These are phyloP conservation scores for Rusavskia elegans DNA, from an alignment of 495 filamentous ascomycete species.

Conservation along the genomic window DNA sequence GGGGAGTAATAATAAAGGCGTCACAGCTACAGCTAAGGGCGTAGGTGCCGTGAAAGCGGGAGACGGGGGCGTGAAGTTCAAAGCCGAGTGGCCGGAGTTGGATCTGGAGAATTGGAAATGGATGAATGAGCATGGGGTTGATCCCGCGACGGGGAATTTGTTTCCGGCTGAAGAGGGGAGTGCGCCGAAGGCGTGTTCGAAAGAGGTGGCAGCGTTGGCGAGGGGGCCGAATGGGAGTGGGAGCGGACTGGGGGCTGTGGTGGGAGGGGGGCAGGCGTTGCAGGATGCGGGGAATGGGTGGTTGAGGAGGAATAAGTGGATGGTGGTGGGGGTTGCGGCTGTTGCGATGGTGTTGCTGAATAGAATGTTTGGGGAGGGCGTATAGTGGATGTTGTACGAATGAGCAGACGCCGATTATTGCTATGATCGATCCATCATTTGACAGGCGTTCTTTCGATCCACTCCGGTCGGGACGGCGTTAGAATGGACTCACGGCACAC, in stretches of 20 bases:
- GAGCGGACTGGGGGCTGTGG: conserved; percentile 59
- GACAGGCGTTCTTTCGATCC: too few species aligned
- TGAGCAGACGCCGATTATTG: too few species aligned
- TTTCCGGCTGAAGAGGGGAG: conserved; percentile 18
- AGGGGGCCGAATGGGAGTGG: conserved; percentile 51
- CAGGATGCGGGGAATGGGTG: conserved; percentile 67
- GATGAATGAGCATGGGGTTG: conserved; percentile 72
- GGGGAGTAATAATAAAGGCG: conserved; percentile 19
- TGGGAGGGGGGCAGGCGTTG: conserved; percentile 58
- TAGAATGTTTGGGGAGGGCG: conserved; percentile 46
- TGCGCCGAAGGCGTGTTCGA: conserved; percentile 27
- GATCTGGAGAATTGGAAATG: conserved; percentile 87
- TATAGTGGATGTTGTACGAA: not conserved
- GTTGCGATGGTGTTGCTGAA: conserved; percentile 70
- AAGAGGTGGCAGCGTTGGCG: conserved; percentile 51
- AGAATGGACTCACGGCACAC: too few species aligned
- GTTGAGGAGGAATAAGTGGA: conserved; percentile 60
- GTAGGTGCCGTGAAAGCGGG: conserved; percentile 63
- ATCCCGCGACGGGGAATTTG: conserved; percentile 57
- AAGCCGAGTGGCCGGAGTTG: conserved; percentile 75
- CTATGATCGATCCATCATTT: too few species aligned
- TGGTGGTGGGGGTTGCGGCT: conserved; percentile 47
- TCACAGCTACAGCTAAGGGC: conserved; percentile 31
- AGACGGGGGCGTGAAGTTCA: conserved; percentile 84
- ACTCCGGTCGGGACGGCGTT: too few species aligned